Base-by-base conservation (phyloP, 2,329 filamentous ascomycete species). In the Tolypocladium sp. region DNA sequence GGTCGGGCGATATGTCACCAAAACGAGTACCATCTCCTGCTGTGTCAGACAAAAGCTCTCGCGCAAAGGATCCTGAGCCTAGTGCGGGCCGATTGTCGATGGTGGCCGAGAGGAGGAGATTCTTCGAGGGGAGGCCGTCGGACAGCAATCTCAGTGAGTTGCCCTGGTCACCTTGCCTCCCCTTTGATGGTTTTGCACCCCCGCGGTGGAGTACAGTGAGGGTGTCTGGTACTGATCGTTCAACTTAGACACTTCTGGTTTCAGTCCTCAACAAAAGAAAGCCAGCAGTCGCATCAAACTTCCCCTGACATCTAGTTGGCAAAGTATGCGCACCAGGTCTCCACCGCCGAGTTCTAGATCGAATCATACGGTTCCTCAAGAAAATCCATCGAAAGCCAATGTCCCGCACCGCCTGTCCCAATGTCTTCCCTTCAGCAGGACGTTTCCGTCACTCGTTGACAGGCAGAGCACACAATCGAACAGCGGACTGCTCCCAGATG, bases 31-130 rank as follows among this genome's bases (percentile, higher is more conserved):
- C n/a, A 2, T 2, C n/a, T 35, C 12, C 46, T 9, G 0, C 5
- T 22, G 41, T 12, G 4, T 25, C 30, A 22, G 53, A 9, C 17
- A 38, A 27, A 25, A 3, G 13, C 40, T 35, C 42, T n/a, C 25
- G 57, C 30, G 17, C 20, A n/a, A 35, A 52, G 9, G 10, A 12
- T 33, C 17, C 41, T n/a, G 49, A 27, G 41, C 13, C 54, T 9
- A 33, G 25, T 3, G 13, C n/a, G 17, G 49, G 42, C 25, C 55
- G 41, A 2, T 51, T 42, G 4, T 68, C 64, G 10, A 55, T 63
- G 15, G 66, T 69, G n/a, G 66, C 66, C 17, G 66, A 68, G 55
- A 63, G 61, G 51, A 61, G 63, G 49, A 65, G 55, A 27, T 41
- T 68, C 12, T 68, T 69, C 51, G 67, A 69, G 51, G 52, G 35